These are phyloP conservation scores for Ottelia alismoides DNA, from an alignment of 106 monocot genomes.

Conservation along the genomic window DNA sequence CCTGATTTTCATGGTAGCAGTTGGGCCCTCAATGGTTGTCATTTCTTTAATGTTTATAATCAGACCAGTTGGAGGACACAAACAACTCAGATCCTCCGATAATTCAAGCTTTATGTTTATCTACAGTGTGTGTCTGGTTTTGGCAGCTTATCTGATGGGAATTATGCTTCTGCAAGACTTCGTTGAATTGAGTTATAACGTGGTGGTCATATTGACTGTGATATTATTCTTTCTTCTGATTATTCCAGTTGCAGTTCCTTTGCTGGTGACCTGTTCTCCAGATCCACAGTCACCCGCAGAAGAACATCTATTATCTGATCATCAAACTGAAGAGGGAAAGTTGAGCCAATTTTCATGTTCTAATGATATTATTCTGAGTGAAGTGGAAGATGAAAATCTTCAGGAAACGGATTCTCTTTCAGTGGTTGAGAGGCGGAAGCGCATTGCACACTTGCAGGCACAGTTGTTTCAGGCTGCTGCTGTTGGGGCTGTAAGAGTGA, in stretches of 20 bases:
- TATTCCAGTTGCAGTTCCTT: slow-evolving; percentile 44
- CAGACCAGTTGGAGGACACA: slow-evolving; percentile 60
- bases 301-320: slow-evolving; percentile 23
- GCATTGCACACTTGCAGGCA: slow-evolving; percentile 60
- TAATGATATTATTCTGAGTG: slow-evolving; percentile 48
- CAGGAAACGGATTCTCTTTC: slow-evolving; percentile 60
- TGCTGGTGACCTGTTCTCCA: slow-evolving; percentile 20
- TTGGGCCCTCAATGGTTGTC: slow-evolving; percentile 56
- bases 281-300: slow-evolving; percentile 11
- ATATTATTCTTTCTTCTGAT: slow-evolving; percentile 27
- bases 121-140: slow-evolving; percentile 43
- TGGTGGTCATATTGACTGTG: slow-evolving; percentile 28
- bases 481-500: slow-evolving; percentile 57
- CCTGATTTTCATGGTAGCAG: slow-evolving; percentile 66
- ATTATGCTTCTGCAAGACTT: slow-evolving; percentile 59
- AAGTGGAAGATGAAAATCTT: slow-evolving; percentile 68
- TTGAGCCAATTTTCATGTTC: slow-evolving; percentile 10
- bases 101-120: slow-evolving; percentile 37
- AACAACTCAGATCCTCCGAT: slow-evolving; percentile 45
- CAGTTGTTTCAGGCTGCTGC: slow-evolving; percentile 56
- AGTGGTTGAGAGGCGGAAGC: slow-evolving; percentile 44
- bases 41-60: slow-evolving; percentile 61
- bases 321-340: slow-evolving; percentile 29
- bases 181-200: slow-evolving; percentile 28
- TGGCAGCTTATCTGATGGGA: slow-evolving; percentile 65